Evolutionary conservation across 768 basidiomycete genomes (phyloP).

Genomic region (Podaxis mareebaensis): DNA sequence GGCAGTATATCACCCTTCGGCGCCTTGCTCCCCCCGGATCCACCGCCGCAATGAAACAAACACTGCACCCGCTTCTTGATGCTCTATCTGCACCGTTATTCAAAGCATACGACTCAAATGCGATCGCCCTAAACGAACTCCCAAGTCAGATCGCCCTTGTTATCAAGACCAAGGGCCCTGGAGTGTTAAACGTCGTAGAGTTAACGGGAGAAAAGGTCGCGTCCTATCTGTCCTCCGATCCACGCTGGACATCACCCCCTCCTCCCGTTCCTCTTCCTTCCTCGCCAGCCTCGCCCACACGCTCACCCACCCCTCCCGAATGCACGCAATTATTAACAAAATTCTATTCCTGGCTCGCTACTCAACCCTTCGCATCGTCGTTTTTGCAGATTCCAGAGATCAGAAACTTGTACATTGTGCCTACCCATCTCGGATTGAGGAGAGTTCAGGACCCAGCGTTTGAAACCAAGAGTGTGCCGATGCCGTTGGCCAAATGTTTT

Average conservation of each 20-base stretch:
- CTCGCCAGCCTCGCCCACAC: neutral
- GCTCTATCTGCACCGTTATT: neutral
- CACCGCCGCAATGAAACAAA: neutral
- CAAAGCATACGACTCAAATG: constrained; percentile 15
- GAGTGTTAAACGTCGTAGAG: constrained; percentile 31
- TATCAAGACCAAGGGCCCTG: constrained; percentile 26
- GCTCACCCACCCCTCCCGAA: neutral
- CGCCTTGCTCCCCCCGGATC: neutral
- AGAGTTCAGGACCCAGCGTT: constrained; percentile 4
- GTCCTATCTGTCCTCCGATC: constrained; percentile 26
- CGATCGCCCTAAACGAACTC: constrained; percentile 32
- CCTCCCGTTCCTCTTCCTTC: neutral
- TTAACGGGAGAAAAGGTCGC: constrained; percentile 29
- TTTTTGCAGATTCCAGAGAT: constrained; percentile 1
- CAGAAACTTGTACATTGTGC: neutral
- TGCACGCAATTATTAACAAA: neutral
- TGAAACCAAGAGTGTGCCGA: neutral
- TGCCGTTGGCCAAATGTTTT: constrained; percentile 5
- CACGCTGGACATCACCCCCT: neutral
- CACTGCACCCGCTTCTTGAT: constrained; percentile 30
- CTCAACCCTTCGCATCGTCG: neutral
- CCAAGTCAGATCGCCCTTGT: constrained; percentile 23
- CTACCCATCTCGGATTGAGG: constrained; percentile 10
- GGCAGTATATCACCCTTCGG: constrained; percentile 25
- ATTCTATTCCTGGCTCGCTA: constrained; percentile 4